Evolutionary conservation across 1,284 basidiomycete species (phyloP), one percentile per base, ranked within the genome.

Genomic region (Sporisorium sorghi): DNA sequence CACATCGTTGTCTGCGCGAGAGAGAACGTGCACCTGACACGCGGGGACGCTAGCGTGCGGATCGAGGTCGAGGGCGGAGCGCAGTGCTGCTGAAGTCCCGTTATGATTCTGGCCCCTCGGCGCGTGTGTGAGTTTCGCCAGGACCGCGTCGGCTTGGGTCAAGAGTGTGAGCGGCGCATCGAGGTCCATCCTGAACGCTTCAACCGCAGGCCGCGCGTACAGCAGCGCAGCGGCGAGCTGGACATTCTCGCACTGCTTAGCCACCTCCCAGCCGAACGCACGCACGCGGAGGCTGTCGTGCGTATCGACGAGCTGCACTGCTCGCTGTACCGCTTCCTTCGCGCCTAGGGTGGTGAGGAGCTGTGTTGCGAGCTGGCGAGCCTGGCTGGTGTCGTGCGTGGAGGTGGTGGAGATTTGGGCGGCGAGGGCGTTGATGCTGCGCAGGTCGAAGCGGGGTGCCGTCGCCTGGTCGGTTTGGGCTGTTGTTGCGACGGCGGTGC

Each of bases 151-250:
- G 6, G 61, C 61, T 0, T 57, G 47, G n/a, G 54, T 19, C 3
- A 73, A 15, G 8, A 73, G 35, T 2, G 19, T 0, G 2, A 5
- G 9, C 4, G 56, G 23, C 5, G 50, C 24, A 6, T 30, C 14
- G 23, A 68, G 51, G n/a, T 65, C 57, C 6, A 73, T 8, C 9
- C 54, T 40, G n/a, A 61, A 64, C 0, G 21, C 43, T 4, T 61
- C 65, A 9, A 68, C 71, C 0, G 71, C 58, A 4, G 71, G 71
- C 37, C 65, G 56, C 2, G 71, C 71, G 32, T 68, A 73, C n/a
- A 73, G 19, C 3, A 55, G 43, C 15, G 65, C 39, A 3, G 50
- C 65, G 2, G 26, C 10, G 0, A 64, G 32, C 2, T 28, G 28
- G 3, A 43, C 52, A 2, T 49, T 5, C 10, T 33, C 15, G 15